These are phyloP conservation scores for Boletus smithii DNA, from an alignment of 1,284 basidiomycete genomes.

Conservation along the genomic window DNA sequence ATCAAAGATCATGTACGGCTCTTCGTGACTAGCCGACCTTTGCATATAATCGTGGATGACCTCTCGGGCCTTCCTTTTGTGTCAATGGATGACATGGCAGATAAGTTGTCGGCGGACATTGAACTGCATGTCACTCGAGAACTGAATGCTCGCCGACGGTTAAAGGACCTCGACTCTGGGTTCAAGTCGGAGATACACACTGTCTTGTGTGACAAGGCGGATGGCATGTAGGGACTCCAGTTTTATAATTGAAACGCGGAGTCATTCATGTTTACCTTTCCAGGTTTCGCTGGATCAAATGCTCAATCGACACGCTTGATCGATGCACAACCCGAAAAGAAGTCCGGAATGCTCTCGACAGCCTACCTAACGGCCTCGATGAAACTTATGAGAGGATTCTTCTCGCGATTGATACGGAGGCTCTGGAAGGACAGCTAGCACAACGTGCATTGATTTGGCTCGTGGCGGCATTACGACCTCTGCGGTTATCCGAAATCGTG, in stretches of 20 bases:
- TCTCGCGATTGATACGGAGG: neutral
- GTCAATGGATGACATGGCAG: neutral
- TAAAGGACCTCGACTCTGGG: neutral
- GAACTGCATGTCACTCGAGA: neutral
- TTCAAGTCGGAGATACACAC: neutral
- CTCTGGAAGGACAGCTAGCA: neutral
- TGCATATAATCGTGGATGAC: neutral
- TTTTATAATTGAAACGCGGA: no score
- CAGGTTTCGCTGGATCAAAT: slow-evolving; percentile 3
- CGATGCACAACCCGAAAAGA: neutral
- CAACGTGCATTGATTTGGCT: neutral
- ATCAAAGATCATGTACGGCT: no score
- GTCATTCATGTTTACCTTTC: no score
- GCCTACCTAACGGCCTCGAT: neutral
- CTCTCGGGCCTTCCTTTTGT: neutral
- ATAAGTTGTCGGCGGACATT: neutral
- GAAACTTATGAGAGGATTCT: slow-evolving; percentile 1
- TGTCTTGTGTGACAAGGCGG: neutral
- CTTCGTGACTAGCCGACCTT: neutral
- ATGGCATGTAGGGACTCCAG: neutral
- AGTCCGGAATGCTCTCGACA: neutral
- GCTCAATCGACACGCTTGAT: neutral
- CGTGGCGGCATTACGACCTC: neutral
- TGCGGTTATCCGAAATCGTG: neutral
- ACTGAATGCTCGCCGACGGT: neutral